Percentiles rank a stretch among this genome's conserved stretches.
Conservation (phyloP, 1,139 yeast genomes). For the Suhomyces maxii region DNA sequence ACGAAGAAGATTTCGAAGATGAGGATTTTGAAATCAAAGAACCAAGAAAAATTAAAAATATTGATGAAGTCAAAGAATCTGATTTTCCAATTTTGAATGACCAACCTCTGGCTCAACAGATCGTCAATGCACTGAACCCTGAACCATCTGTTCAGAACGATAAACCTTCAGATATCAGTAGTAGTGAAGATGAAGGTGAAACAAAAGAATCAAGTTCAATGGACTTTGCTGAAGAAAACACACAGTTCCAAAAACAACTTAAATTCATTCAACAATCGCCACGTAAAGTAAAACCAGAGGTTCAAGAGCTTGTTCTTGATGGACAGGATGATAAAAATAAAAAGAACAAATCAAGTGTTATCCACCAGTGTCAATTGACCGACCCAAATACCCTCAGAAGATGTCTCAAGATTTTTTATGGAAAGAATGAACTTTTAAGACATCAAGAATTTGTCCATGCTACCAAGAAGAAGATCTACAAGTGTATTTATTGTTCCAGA, state of each 20-base stretch:
- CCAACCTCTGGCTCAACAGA: neutral
- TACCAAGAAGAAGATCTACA: slow-evolving; percentile 44
- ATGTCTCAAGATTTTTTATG: slow-evolving; percentile 46
- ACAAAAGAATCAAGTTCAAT: neutral
- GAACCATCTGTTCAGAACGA: slow-evolving; percentile 11
- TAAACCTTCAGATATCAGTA: slow-evolving; percentile 18
- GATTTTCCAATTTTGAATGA: neutral
- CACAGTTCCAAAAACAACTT: slow-evolving; percentile 11
- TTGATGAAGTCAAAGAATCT: neutral
- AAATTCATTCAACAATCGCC: slow-evolving; percentile 14
- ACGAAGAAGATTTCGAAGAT: slow-evolving; percentile 10
- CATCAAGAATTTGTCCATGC: slow-evolving; percentile 54
- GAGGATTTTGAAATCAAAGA: neutral
- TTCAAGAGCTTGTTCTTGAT: slow-evolving; percentile 7
- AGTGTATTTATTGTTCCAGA: slow-evolving; percentile 44
- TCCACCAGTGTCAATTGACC: slow-evolving; percentile 43
- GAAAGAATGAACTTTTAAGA: slow-evolving; percentile 45
- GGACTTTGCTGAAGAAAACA: neutral
- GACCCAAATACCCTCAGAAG: slow-evolving; percentile 35
- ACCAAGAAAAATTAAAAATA: too few relatives aligned
- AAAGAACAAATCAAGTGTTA: slow-evolving; percentile 31
- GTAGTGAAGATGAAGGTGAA: slow-evolving; percentile 16
- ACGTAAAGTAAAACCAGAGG: slow-evolving; percentile 4
- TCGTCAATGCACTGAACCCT: neutral
- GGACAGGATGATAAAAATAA: slow-evolving; percentile 18